Base-by-base conservation (phyloP, 2,329 filamentous ascomycete species). In the Epichloe amarillans region DNA sequence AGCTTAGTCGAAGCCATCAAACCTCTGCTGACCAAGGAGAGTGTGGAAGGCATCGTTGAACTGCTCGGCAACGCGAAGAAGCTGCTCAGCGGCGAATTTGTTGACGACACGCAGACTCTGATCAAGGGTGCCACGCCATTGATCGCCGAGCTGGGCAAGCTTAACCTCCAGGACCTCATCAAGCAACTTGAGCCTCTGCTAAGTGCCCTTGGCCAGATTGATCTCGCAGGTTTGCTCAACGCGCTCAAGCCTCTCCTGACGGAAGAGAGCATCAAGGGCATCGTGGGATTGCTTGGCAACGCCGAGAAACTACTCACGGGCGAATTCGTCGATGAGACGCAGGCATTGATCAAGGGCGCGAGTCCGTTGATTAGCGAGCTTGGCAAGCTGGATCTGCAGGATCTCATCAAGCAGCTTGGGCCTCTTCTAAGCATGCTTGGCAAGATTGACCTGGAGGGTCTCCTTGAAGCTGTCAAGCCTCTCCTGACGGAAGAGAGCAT, bases 41-140 rank as follows among this genome's bases (percentile, higher is more conserved):
- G 61, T 0, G 56, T 66, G 35, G 57, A 63, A 1, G 61, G 64
- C 5, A 54, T 67, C n/a, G 55, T 69, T 7, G 62, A 62, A 8
- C 52, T 70, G 0, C 58, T 69, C 4, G 58, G 62, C 7, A 61
- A 69, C 37, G 61, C 66, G 0, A 56, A 64, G 47, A 40, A 54
- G 3, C 58, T 66, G 0, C 52, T 66, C 1, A 62, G 60, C 0
- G 53, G 52, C n/a, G 55, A 59, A n/a, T 60, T 60, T 17, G 62
- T 65, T 0, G 54, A 55, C 0, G 55, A 62, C 17, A 59, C 58
- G 2, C 58, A 62, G 49, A 52, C 57, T 3, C 54, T 70, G 2
- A 55, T 70, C 12, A 55, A 55, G 0, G 66, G 67, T 5, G 66
- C 66, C 0, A 59, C 63, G 23, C 53, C 58, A 1, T 56, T 60